Evolutionary conservation across 139 green algal genomes (phyloP).

Genomic region (Picochlorum costavermella): DNA sequence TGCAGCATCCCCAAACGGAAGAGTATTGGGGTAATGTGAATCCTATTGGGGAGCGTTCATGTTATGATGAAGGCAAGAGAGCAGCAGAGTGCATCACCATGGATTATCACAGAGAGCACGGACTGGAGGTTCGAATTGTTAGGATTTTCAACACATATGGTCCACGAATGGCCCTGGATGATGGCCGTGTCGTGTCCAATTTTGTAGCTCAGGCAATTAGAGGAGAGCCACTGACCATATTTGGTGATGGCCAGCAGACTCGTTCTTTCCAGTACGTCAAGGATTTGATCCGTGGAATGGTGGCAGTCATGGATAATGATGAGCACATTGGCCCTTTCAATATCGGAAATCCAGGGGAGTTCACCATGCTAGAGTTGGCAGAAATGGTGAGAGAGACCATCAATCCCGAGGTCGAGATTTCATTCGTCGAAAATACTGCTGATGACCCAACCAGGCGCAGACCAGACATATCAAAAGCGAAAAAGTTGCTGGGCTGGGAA

Average conservation of each 20-base stretch:
- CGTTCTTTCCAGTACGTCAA: slow-evolving; percentile 94
- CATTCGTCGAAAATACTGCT: slow-evolving; percentile 87
- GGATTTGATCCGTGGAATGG: slow-evolving; percentile 80
- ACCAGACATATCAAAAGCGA: slow-evolving; percentile 84
- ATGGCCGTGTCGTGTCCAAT: slow-evolving; percentile 97
- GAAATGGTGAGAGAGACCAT: slow-evolving; percentile 81
- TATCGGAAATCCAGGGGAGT: slow-evolving; percentile 97
- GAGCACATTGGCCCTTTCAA: slow-evolving; percentile 95
- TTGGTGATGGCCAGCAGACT: slow-evolving; percentile 93
- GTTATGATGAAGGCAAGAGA: slow-evolving; percentile 98
- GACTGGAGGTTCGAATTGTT: slow-evolving; percentile 78
- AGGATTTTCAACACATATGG: slow-evolving; percentile 99
- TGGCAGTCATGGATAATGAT: slow-evolving; percentile 75
- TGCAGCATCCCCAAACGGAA: slow-evolving; percentile 96
- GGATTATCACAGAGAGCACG: slow-evolving; percentile 92
- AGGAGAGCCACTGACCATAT: slow-evolving; percentile 82
- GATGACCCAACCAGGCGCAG: slow-evolving; percentile 83
- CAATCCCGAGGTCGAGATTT: slow-evolving; percentile 65
- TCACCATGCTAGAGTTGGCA: slow-evolving; percentile 98
- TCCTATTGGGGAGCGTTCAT: slow-evolving; percentile 90
- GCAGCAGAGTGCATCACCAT: slow-evolving; percentile 94
- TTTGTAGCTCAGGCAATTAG: slow-evolving; percentile 89
- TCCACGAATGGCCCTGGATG: slow-evolving; percentile 95
- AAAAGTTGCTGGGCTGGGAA: slow-evolving; percentile 81
- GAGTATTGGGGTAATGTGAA: slow-evolving; percentile 99